phyloP scores from a whole-genome alignment of 2,329 filamentous ascomycete species.

The Cladophialophora chaetospira region DNA sequence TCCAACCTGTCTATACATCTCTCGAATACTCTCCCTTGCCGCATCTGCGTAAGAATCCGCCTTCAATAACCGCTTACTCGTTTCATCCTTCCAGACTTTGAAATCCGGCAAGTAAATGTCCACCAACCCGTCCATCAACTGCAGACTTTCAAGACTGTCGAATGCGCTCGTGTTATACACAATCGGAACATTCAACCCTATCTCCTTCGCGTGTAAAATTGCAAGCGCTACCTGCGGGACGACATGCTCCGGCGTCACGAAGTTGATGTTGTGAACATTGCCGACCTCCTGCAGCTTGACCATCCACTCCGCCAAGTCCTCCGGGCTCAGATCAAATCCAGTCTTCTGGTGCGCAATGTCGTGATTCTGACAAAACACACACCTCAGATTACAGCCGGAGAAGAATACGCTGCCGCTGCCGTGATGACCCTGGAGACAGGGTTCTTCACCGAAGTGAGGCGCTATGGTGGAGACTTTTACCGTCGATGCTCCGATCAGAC shows the following conservation, averaged over 20 bases:
- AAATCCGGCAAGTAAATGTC: conserved; percentile 90
- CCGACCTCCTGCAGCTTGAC: conserved; percentile 78
- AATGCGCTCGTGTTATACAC: conserved; percentile 85
- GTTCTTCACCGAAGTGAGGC: conserved; percentile 82
- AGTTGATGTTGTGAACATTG: conserved; percentile 86
- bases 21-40: conserved; percentile 74
- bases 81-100: conserved; percentile 72
- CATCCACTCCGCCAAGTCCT: conserved; percentile 80
- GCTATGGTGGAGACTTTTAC: conserved; percentile 83
- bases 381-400: conserved; percentile 72
- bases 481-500: conserved; percentile 70
- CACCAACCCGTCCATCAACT: conserved; percentile 74
- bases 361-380: conserved; percentile 76
- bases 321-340: conserved; percentile 75
- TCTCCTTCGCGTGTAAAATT: conserved; percentile 70
- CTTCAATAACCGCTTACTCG: conserved; percentile 73
- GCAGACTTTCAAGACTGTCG: conserved; percentile 71
- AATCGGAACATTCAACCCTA: conserved; percentile 71
- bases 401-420: conserved; percentile 83
- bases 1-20: conserved; percentile 79
- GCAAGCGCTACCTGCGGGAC: conserved; percentile 79
- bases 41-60: conserved; percentile 72
- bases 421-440: conserved; percentile 79
- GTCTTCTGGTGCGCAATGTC: conserved; percentile 82
- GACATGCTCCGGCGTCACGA: conserved; percentile 83